A percentile compares a stretch with the other conserved stretches of the same genome.
These are phyloP conservation scores for Neonectria punicea DNA, from an alignment of 2,329 filamentous ascomycete genomes.

Conservation along the genomic window DNA sequence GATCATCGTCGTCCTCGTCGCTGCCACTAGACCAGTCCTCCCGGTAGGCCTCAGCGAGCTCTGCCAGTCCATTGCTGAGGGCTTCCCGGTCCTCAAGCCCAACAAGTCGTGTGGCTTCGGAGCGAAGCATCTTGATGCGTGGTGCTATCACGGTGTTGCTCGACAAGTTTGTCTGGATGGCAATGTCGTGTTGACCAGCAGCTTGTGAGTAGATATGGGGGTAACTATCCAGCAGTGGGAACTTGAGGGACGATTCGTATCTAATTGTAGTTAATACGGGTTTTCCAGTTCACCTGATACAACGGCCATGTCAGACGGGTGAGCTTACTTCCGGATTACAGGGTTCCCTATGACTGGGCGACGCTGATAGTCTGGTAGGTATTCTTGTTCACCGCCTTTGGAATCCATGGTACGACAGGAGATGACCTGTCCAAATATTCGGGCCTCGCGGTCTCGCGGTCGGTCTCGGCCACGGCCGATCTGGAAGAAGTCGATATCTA, in stretches of 20 bases:
- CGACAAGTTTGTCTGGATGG: constrained; percentile 70
- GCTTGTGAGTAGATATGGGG: constrained; percentile 75
- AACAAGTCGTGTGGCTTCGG: constrained; percentile 71
- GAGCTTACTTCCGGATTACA: constrained; percentile 43
- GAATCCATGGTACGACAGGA: constrained; percentile 36
- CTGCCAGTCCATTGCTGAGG: constrained; percentile 82
- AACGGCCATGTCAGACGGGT: background rate
- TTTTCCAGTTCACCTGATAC: too few species aligned
- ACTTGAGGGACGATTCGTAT: constrained; percentile 67
- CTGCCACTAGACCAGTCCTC: constrained; percentile 87
- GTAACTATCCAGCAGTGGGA: constrained; percentile 86
- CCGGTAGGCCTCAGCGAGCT: constrained; percentile 87
- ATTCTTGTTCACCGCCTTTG: constrained; percentile 15
- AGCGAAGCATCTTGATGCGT: constrained; percentile 73
- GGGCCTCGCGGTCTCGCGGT: constrained; percentile 28
- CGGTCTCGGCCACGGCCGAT: constrained; percentile 31
- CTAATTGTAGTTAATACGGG: constrained; percentile 28
- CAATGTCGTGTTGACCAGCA: constrained; percentile 47
- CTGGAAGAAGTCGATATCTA: constrained; percentile 48
- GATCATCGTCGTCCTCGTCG: constrained; percentile 74
- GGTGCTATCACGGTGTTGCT: constrained; percentile 79
- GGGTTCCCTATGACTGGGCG: constrained; percentile 43
- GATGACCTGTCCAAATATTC: constrained; percentile 45
- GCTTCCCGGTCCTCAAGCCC: constrained; percentile 83
- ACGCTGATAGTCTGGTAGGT: constrained; percentile 10